A percentile compares a stretch with the other conserved stretches of the same genome.
Evolutionary conservation across 148 eudicot species (phyloP).

Genomic region (Arbutus unedo): DNA sequence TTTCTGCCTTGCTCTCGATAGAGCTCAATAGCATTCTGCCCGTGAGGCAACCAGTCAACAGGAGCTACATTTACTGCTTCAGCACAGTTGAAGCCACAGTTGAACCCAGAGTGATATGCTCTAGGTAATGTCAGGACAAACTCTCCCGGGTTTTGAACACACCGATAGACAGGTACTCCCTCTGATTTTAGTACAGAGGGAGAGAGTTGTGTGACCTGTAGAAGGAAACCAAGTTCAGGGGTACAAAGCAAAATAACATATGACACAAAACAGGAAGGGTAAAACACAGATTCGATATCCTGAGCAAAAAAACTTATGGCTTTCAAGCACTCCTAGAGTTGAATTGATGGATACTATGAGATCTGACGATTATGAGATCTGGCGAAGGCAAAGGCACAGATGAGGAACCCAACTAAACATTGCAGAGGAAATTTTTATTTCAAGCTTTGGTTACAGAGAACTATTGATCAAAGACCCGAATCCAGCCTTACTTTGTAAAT

Average conservation of each 20-base stretch:
- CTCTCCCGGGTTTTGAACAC: conserved; percentile 87
- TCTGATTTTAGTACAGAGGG: conserved; percentile 76
- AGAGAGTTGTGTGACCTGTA: conserved; percentile 92
- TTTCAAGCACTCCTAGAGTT: background rate
- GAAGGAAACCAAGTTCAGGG: background rate
- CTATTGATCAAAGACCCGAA: conserved; percentile 1
- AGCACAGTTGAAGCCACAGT: conserved; percentile 94
- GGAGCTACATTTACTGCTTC: conserved; percentile 99
- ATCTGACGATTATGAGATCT: background rate
- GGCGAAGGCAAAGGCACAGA: background rate
- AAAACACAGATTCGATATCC: background rate
- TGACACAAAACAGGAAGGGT: background rate
- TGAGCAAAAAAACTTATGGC: background rate
- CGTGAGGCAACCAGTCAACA: conserved; percentile 96
- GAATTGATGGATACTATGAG: background rate
- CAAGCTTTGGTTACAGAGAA: background rate
- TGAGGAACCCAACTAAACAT: background rate
- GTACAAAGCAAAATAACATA: background rate
- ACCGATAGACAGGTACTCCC: conserved; percentile 91
- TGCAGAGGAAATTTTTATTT: background rate
- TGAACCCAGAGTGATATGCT: conserved; percentile 98
- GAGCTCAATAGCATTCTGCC: conserved; percentile 93
- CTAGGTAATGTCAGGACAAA: conserved; percentile 94
- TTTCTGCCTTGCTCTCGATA: conserved; percentile 84
- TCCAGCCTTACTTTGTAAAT: background rate